Conservation (phyloP, 257 asterid genomes). For the Lantana camara region DNA sequence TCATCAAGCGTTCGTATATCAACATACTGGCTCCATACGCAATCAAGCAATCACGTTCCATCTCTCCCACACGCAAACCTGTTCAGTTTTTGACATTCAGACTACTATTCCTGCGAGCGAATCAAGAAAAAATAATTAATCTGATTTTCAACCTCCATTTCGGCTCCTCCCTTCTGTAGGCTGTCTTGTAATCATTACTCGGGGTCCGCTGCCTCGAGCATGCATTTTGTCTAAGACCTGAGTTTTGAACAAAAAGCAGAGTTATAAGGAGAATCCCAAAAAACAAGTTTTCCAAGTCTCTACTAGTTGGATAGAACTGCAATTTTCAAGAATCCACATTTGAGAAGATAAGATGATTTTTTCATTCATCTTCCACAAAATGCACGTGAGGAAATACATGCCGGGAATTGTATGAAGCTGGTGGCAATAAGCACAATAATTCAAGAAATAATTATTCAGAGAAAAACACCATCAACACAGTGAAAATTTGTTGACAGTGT, state of each 20-base stretch:
- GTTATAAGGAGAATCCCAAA: slow-evolving; percentile 15
- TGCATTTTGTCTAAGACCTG: slow-evolving; percentile 97
- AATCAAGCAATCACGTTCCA: slow-evolving; percentile 99
- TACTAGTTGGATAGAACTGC: neutral
- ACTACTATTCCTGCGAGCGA: slow-evolving; percentile 4
- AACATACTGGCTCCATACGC: slow-evolving; percentile 99
- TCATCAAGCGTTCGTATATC: slow-evolving; percentile 83
- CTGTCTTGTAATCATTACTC: slow-evolving; percentile 87
- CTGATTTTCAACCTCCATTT: slow-evolving; percentile 70
- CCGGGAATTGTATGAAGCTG: neutral
- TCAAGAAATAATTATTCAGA: neutral
- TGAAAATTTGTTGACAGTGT: neutral
- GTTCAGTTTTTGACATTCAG: slow-evolving; percentile 33
- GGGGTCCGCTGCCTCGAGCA: slow-evolving; percentile 96
- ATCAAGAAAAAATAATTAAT: neutral
- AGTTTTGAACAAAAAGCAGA: slow-evolving; percentile 19
- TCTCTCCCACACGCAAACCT: slow-evolving; percentile 96
- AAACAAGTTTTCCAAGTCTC: neutral
- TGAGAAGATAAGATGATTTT: neutral
- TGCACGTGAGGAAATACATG: no score
- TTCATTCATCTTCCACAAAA: slow-evolving; percentile 12
- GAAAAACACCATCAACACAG: neutral
- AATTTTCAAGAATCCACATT: neutral
- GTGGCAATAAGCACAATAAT: neutral
- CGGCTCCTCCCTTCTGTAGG: slow-evolving; percentile 96